These are phyloP conservation scores for Lunasporangiospora selenospora DNA, from an alignment of 192 early-diverging fungal species.

Conservation along the genomic window DNA sequence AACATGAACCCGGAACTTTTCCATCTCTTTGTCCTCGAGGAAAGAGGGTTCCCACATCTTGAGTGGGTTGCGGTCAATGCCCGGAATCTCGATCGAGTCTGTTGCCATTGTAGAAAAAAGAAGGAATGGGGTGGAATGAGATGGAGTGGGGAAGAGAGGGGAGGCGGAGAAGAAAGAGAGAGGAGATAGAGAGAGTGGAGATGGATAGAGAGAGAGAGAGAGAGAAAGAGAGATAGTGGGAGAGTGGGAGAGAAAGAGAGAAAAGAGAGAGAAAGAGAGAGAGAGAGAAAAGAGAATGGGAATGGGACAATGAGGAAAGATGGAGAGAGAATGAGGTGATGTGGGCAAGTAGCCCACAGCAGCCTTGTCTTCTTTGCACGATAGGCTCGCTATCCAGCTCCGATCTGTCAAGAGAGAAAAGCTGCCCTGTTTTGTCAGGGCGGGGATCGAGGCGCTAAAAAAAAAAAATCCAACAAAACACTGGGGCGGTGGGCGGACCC, in stretches of 20 bases:
- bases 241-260: not conserved
- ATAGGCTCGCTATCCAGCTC: not conserved
- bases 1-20: conserved; percentile 76
- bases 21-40: conserved; percentile 64
- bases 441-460: too few species aligned
- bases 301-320: too few species aligned
- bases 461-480: not conserved
- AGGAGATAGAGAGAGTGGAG: not conserved
- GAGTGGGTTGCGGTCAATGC: conserved; percentile 44
- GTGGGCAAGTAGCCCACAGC: too few species aligned
- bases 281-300: not conserved
- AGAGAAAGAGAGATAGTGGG: not conserved
- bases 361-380: not conserved
- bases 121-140: not conserved
- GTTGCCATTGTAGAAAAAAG: conserved; percentile 6
- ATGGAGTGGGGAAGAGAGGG: not conserved
- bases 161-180: not conserved
- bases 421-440: too few species aligned
- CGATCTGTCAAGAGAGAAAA: not conserved
- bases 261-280: not conserved
- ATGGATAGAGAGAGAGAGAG: conserved; percentile 2
- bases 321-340: too few species aligned
- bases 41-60: conserved; percentile 72
- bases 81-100: conserved; percentile 11
- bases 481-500: too few species aligned